These are phyloP conservation scores for Pseudogymnoascus sp. DNA, from an alignment of 2,329 filamentous ascomycete species.

Conservation along the genomic window DNA sequence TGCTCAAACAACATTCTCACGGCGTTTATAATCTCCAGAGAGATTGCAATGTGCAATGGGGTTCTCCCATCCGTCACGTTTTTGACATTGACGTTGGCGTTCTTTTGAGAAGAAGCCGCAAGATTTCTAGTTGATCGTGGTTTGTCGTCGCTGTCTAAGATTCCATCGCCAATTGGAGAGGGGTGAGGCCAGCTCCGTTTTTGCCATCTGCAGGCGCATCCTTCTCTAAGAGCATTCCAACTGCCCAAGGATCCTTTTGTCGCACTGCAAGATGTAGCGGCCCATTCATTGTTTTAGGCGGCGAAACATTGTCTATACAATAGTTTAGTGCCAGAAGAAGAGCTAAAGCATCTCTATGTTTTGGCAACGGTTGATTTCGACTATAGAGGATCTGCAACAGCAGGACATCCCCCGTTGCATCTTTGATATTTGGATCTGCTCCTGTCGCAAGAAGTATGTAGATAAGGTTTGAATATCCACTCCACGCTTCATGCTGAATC, in stretches of 20 bases:
- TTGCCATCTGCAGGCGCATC: conserved; percentile 7
- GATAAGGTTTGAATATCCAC: conserved; percentile 12
- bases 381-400: conserved; percentile 10
- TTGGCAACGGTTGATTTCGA: conserved; percentile 3
- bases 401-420: conserved; percentile 6
- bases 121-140: conserved; percentile 10
- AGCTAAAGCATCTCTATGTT: conserved; percentile 12
- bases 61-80: neutral
- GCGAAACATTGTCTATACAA: conserved; percentile 9
- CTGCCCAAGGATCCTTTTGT: conserved; percentile 10
- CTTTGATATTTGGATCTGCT: conserved; percentile 11
- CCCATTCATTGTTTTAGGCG: conserved; percentile 10
- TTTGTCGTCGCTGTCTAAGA: neutral
- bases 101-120: conserved; percentile 13
- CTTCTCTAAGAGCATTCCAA: conserved; percentile 13
- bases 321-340: conserved; percentile 9
- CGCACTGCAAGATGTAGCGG: conserved; percentile 14
- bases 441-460: conserved; percentile 10
- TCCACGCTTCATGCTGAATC: conserved; percentile 10
- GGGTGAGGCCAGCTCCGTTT: conserved; percentile 11
- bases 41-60: conserved; percentile 9
- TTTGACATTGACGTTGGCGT: conserved; percentile 10
- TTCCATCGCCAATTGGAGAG: conserved; percentile 9
- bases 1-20: conserved; percentile 11
- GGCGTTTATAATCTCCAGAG: conserved; percentile 7